phyloP scores from a whole-genome alignment of 768 basidiomycete species.

The Kwoniella sp. region DNA sequence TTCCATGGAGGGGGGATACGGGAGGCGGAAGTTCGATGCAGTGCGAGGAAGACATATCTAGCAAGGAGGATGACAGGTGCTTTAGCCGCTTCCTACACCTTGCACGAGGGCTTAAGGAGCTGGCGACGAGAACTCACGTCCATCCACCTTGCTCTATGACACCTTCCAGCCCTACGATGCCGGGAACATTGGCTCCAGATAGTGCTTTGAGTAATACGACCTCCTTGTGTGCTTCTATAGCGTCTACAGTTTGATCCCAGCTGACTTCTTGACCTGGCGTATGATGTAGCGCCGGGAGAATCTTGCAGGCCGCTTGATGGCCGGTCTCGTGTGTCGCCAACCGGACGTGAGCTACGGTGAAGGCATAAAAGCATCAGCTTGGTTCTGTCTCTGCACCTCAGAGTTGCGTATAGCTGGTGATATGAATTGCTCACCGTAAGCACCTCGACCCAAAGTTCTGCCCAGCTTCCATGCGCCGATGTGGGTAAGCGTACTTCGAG shows the following conservation, averaged over 20 bases:
- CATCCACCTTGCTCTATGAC: slow-evolving; percentile 50
- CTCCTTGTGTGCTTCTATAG: slow-evolving; percentile 54
- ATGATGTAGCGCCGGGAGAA: slow-evolving; percentile 49
- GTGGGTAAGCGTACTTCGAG: slow-evolving; percentile 41
- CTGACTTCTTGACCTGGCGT: slow-evolving; percentile 20
- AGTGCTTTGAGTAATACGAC: slow-evolving; percentile 49
- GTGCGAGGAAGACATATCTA: slow-evolving; percentile 51
- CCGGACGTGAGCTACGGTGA: slow-evolving; percentile 51
- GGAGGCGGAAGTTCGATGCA: slow-evolving; percentile 36
- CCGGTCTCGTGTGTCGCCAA: slow-evolving; percentile 45
- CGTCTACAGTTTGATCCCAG: slow-evolving; percentile 47
- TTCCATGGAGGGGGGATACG: slow-evolving; percentile 18
- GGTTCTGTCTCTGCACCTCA: too few relatives aligned
- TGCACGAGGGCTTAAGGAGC: not conserved
- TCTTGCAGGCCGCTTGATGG: slow-evolving; percentile 52
- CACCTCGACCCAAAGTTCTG: slow-evolving; percentile 47
- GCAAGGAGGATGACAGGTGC: not conserved
- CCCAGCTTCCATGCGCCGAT: slow-evolving; percentile 52
- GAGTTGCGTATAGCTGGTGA: too few relatives aligned
- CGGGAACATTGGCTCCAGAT: slow-evolving; percentile 40
- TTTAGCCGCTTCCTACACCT: not conserved
- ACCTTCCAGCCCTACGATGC: slow-evolving; percentile 50
- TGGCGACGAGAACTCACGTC: slow-evolving; percentile 42
- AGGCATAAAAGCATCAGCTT: too few relatives aligned
- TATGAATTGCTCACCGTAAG: slow-evolving; percentile 45